Evolutionary conservation across 176 grass and related monocot genomes (phyloP), one percentile per base, ranked within the genome.

Genomic region (Saccharum officinarum): DNA sequence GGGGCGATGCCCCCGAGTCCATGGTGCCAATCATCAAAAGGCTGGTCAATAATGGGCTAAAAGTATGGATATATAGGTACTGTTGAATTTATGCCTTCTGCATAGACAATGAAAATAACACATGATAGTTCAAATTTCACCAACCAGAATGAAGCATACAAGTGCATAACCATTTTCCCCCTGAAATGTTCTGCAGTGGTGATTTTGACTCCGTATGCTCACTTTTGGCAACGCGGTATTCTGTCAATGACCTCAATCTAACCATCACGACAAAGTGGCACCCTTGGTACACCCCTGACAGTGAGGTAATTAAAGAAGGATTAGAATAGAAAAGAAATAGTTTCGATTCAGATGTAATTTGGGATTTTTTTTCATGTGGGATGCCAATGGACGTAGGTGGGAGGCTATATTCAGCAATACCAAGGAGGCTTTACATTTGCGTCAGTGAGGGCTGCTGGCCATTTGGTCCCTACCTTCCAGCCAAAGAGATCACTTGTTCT

Each of bases 321-420:
- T 28, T 28, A 28, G 28, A 28, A 28, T 28, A 28, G 28, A 28
- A 28, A 28, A 28, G 28, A 28, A 28, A 28, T 28, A 28, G 28
- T 28, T 28, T 28, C 1, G 28, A 28, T 28, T 28, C 28, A 28
- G 28, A 28, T 28, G 28, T 28, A 28, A 28, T 28, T 28, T 28
- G 28, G 28, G 28, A 28, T 28, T 28, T 28, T 28, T 28, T 28
- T 28, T 28, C 28, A 28, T 28, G 28, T 28, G 28, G 28, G 28
- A 28, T 28, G 28, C 28, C 28, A 28, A 28, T 28, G 34, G 22
- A 64, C 41, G 26, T 45, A 92, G 91, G 84, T 92, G 17, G 87
- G 87, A 84, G 86, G 91, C 17, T 87, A 87, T 47, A 70, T 86
- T 80, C 83, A 85, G 18, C 87, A 87, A 13, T 92, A 92, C 80